phyloP scores from a whole-genome alignment of 2,329 filamentous ascomycete genomes.

The Colletotrichum scovillei region DNA sequence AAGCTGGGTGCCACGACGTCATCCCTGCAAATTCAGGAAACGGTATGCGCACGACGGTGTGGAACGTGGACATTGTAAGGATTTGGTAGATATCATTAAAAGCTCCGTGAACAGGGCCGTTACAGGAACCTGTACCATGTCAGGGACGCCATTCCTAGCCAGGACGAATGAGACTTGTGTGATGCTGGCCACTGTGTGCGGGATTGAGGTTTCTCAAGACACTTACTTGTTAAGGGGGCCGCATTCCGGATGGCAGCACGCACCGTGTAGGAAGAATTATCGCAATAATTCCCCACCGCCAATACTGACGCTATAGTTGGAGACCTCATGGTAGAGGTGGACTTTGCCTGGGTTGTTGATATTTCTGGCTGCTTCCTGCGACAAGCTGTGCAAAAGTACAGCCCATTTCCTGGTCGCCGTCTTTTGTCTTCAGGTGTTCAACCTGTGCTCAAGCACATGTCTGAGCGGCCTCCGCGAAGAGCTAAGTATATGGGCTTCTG shows the following conservation, averaged over 20 bases:
- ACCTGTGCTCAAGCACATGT: neutral
- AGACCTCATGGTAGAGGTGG: neutral
- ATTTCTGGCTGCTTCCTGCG: neutral
- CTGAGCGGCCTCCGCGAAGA: neutral
- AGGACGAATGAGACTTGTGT: neutral
- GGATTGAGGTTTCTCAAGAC: neutral
- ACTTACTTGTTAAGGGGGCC: neutral
- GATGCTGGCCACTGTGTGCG: neutral
- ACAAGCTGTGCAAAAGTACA: neutral
- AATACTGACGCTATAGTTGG: neutral
- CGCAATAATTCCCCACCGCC: neutral
- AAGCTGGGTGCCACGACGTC: constrained; percentile 25
- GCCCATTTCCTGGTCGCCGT: constrained; percentile 11
- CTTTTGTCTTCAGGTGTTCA: neutral
- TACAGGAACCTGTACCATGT: neutral
- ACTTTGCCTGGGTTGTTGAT: neutral
- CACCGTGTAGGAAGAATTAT: neutral
- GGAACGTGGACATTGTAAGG: neutral
- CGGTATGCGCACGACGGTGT: neutral
- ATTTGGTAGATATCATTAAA: neutral
- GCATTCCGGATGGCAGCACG: neutral
- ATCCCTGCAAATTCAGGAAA: constrained; percentile 14
- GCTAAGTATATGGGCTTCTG: constrained; percentile 3
- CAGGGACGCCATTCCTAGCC: neutral
- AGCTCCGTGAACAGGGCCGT: neutral